These are phyloP conservation scores for Chlorella vulgaris DNA, from an alignment of 139 green algal genomes.

Conservation along the genomic window DNA sequence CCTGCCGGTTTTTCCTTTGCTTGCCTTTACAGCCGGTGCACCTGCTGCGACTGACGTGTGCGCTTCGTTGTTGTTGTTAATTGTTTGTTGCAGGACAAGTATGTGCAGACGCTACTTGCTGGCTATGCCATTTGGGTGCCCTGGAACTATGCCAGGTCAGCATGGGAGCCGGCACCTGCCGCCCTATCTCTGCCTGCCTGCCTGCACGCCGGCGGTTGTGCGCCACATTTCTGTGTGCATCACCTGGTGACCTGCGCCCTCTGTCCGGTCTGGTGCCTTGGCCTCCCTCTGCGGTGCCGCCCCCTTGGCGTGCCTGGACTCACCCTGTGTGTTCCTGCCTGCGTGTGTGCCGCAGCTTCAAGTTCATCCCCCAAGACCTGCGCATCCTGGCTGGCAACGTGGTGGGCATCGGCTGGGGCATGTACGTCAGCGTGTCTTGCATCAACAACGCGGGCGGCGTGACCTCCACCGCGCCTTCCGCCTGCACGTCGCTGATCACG, in stretches of 20 bases:
- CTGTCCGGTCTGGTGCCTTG: background rate
- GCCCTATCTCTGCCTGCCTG: background rate
- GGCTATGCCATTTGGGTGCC: slow-evolving; percentile 39
- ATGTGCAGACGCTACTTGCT: slow-evolving; percentile 31
- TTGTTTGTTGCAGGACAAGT: slow-evolving; percentile 17
- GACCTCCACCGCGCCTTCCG: background rate
- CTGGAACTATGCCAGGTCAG: slow-evolving; percentile 7
- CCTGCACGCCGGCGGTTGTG: background rate
- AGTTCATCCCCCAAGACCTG: slow-evolving; percentile 30
- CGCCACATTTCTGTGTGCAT: too few species aligned
- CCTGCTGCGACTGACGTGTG: background rate
- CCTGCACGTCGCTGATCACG: background rate
- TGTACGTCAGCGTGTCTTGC: slow-evolving; percentile 10
- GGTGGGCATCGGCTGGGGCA: slow-evolving; percentile 22
- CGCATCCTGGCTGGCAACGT: slow-evolving; percentile 26
- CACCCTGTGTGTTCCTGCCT: background rate
- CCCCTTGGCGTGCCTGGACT: background rate
- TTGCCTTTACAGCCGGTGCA: background rate
- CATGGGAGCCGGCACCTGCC: background rate
- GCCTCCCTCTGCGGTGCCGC: background rate
- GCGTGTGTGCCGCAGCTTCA: background rate
- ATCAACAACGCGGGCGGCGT: slow-evolving; percentile 10
- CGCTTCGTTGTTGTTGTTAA: background rate
- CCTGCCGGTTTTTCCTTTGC: background rate
- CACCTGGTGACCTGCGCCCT: too few species aligned